Evolutionary conservation across 2,329 filamentous ascomycete species (phyloP).

Genomic region (Xylaria arbuscula): DNA sequence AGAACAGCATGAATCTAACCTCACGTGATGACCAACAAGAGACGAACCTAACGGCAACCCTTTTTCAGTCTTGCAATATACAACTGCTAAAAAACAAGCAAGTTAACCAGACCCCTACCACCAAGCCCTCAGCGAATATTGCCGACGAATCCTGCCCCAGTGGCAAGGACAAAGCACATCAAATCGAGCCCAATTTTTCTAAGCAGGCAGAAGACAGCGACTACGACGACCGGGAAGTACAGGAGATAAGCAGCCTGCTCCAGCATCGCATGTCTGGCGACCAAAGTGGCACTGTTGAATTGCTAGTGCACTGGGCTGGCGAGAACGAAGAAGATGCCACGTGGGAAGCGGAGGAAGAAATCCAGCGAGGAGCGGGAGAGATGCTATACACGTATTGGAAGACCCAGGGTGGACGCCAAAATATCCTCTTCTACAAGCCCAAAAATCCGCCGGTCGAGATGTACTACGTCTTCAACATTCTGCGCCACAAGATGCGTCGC

Average conservation of each 20-base stretch:
- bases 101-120: background rate
- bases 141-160: background rate
- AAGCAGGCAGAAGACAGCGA: background rate
- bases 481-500: slow-evolving; percentile 45
- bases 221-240: slow-evolving; percentile 41
- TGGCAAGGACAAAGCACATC: background rate
- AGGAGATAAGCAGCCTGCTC: slow-evolving; percentile 46
- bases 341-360: slow-evolving; percentile 52
- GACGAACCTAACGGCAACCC: background rate
- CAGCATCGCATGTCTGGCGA: slow-evolving; percentile 43
- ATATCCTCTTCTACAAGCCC: slow-evolving; percentile 47
- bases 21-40: slow-evolving; percentile 1
- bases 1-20: background rate
- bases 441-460: slow-evolving; percentile 43
- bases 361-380: slow-evolving; percentile 51
- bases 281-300: slow-evolving; percentile 44
- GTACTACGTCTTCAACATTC: slow-evolving; percentile 48
- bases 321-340: slow-evolving; percentile 46
- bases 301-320: slow-evolving; percentile 50
- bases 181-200: background rate
- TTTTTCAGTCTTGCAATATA: too few species aligned
- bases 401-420: slow-evolving; percentile 47
- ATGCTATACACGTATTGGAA: slow-evolving; percentile 51
- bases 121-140: slow-evolving; percentile 1
- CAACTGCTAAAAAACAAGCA: background rate